Conservation (phyloP, 805 yeast genomes). For the Komagataella kurtzmanii region DNA sequence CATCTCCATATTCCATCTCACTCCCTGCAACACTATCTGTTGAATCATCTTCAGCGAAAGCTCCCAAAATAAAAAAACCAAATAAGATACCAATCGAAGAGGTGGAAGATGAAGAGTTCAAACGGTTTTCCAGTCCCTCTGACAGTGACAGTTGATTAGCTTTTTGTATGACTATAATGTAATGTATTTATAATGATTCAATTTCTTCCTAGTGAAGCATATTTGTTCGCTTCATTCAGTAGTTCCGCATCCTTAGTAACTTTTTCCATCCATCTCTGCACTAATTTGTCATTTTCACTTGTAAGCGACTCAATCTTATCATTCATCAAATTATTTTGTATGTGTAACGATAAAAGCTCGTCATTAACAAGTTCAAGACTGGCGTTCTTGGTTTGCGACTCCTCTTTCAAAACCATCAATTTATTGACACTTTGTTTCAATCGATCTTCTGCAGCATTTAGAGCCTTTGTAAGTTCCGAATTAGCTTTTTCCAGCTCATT, state of each 20-base stretch:
- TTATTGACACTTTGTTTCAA: neutral
- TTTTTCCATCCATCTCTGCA: constrained; percentile 29
- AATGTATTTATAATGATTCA: neutral
- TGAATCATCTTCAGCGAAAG: neutral
- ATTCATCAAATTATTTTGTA: constrained; percentile 32
- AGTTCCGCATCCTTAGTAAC: constrained; percentile 27
- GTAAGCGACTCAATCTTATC: constrained; percentile 17
- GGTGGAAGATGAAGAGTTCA: neutral
- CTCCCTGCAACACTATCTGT: neutral
- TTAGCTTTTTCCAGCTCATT: neutral
- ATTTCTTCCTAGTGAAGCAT: neutral
- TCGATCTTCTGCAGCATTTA: neutral
- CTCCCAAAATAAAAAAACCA: neutral
- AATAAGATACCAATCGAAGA: neutral
- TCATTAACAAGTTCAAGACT: constrained; percentile 37
- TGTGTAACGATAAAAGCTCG: constrained; percentile 31
- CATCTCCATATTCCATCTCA: neutral
- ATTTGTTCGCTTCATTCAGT: constrained; percentile 25
- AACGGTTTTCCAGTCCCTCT: neutral
- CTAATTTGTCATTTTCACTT: constrained; percentile 23
- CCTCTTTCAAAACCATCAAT: constrained; percentile 11
- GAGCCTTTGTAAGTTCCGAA: neutral
- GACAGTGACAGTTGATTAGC: neutral
- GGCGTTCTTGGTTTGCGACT: constrained; percentile 23
- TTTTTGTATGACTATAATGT: neutral